Conservation (phyloP, 2,329 filamentous ascomycete species). For the Penicillium brevicompactum region DNA sequence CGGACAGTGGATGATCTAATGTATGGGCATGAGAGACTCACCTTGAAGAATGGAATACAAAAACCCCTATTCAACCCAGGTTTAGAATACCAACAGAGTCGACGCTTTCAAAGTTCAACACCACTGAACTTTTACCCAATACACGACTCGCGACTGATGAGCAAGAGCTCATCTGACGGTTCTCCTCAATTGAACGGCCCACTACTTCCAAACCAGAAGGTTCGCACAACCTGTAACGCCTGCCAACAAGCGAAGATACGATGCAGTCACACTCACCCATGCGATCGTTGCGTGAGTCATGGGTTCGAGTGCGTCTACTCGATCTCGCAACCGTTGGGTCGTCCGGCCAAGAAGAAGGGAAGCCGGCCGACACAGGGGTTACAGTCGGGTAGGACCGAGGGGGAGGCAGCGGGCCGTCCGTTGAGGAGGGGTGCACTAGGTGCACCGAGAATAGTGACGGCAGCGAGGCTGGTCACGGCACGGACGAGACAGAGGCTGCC, state of each 20-base stretch:
- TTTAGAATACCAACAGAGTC: neutral
- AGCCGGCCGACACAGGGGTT: neutral
- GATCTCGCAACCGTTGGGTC: constrained; percentile 36
- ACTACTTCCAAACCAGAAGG: constrained; percentile 37
- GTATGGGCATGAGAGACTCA: neutral
- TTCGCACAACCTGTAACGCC: constrained; percentile 42
- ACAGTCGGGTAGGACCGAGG: neutral
- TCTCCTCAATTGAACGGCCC: constrained; percentile 6
- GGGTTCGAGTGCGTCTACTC: constrained; percentile 39
- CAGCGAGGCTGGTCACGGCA: neutral
- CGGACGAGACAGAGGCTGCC: neutral
- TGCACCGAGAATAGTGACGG: neutral
- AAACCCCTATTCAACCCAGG: neutral
- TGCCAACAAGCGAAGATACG: constrained; percentile 43
- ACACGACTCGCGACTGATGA: neutral
- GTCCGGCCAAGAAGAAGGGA: constrained; percentile 37
- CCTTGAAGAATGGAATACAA: neutral
- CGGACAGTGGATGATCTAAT: neutral
- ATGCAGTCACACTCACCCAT: constrained; percentile 39
- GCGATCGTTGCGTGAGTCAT: constrained; percentile 37
- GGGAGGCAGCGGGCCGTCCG: neutral
- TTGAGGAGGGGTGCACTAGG: neutral
- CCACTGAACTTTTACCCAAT: neutral
- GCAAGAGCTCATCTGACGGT: neutral
- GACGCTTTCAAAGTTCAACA: neutral